Conservation (phyloP, 164 flowering plant species). For the Amborella trichopoda region DNA sequence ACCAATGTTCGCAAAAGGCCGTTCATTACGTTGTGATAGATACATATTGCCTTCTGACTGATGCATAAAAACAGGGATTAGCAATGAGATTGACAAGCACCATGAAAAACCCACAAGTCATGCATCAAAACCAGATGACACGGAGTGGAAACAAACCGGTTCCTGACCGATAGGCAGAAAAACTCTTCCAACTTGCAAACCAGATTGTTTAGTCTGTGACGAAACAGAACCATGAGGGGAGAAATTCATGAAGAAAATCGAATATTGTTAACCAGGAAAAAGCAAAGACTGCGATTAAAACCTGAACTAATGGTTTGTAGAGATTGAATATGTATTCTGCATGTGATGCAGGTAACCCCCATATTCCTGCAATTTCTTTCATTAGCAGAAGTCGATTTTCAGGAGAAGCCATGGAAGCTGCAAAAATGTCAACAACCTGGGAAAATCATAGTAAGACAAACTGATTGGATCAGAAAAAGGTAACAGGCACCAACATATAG, state of each 20-base stretch:
- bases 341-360: constrained; percentile 33
- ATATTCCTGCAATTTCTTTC: constrained; percentile 54
- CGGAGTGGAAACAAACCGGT: too few species aligned
- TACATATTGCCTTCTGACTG: too few species aligned
- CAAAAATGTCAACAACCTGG: constrained; percentile 91
- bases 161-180: constrained; percentile 22
- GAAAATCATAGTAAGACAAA: constrained; percentile 6
- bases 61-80: too few species aligned
- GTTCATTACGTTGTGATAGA: constrained; percentile 6
- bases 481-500: too few species aligned
- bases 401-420: constrained; percentile 41
- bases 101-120: too few species aligned
- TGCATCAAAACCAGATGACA: too few species aligned
- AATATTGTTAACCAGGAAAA: too few species aligned
- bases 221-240: constrained; percentile 3
- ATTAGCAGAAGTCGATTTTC: constrained; percentile 35
- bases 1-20: constrained; percentile 56
- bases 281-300: constrained; percentile 12
- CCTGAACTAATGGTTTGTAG: constrained; percentile 61
- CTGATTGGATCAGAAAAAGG: too few species aligned
- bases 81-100: too few species aligned
- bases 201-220: constrained; percentile 35
- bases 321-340: constrained; percentile 34
- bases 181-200: constrained; percentile 54
- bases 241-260: neutral